A percentile compares a stretch with the other conserved stretches of the same genome.
Evolutionary conservation across 2,329 filamentous ascomycete species (phyloP).

Genomic region (Pestalotiopsis sp.): DNA sequence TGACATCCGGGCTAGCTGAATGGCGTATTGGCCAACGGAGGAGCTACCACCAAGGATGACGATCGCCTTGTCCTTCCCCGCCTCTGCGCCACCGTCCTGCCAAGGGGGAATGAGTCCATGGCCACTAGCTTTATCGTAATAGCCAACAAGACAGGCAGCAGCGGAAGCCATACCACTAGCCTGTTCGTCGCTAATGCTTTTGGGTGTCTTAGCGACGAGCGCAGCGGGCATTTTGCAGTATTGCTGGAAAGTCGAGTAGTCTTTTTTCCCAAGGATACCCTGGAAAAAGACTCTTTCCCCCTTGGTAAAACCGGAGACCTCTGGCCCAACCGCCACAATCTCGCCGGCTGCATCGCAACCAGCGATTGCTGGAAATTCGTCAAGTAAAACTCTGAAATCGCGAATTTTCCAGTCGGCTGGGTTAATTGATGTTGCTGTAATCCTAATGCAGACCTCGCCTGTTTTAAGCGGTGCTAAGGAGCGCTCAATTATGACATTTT

Average conservation of each 20-base stretch:
- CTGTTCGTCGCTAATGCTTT: slow-evolving; percentile 29
- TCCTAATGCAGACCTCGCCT: slow-evolving; percentile 16
- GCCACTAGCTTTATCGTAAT: slow-evolving; percentile 22
- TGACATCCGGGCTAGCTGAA: slow-evolving; percentile 34
- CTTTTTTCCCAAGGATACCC: slow-evolving; percentile 32
- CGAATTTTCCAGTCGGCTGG: slow-evolving; percentile 37
- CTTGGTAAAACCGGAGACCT: slow-evolving; percentile 19
- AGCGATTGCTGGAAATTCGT: slow-evolving; percentile 18
- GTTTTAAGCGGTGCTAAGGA: slow-evolving; percentile 13
- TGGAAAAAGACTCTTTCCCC: slow-evolving; percentile 36
- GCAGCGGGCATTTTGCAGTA: slow-evolving; percentile 35
- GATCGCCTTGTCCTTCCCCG: slow-evolving; percentile 22
- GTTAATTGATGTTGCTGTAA: slow-evolving; percentile 33
- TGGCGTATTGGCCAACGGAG: slow-evolving; percentile 34
- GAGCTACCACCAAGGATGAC: slow-evolving; percentile 36
- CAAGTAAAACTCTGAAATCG: slow-evolving; percentile 24
- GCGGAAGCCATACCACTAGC: slow-evolving; percentile 27
- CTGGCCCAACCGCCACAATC: slow-evolving; percentile 19
- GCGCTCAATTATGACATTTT: slow-evolving; percentile 19
- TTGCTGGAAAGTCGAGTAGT: slow-evolving; percentile 36
- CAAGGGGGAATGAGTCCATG: slow-evolving; percentile 31
- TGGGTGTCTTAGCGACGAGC: slow-evolving; percentile 33
- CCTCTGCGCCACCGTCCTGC: slow-evolving; percentile 22
- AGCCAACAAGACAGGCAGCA: slow-evolving; percentile 19
- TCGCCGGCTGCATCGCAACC: slow-evolving; percentile 26